Percentiles rank a stretch among this genome's conserved stretches.
Evolutionary conservation across 768 basidiomycete species (phyloP).

Genomic region (Leccinellum luteum): DNA sequence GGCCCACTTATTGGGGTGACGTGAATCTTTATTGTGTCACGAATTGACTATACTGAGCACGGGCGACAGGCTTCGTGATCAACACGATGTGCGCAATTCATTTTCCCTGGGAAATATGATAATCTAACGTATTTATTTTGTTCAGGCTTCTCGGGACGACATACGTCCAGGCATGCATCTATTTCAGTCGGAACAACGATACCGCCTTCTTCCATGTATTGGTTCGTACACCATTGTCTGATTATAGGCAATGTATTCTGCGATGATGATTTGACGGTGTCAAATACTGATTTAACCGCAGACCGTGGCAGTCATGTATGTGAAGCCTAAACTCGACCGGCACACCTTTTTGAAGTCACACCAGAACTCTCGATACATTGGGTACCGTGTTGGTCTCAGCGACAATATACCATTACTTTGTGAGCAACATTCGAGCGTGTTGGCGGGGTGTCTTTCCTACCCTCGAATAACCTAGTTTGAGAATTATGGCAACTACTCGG

Average conservation of each 20-base stretch:
- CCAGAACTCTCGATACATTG: neutral
- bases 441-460: neutral
- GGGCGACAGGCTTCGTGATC: constrained; percentile 4
- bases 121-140: neutral
- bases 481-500: neutral
- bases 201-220: neutral
- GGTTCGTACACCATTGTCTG: neutral
- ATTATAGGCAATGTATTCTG: neutral
- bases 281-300: neutral
- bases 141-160: constrained; percentile 4
- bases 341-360: neutral
- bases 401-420: constrained; percentile 3
- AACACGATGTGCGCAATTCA: constrained; percentile 1
- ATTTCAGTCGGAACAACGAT: constrained; percentile 2
- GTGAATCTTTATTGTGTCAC: neutral
- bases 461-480: neutral
- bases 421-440: neutral
- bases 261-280: neutral
- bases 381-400: neutral
- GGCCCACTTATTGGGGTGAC: constrained; percentile 3
- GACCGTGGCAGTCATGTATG: neutral
- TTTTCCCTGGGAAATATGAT: neutral
- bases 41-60: neutral
- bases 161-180: constrained; percentile 3
- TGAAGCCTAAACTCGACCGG: neutral